These are phyloP conservation scores for Tuber brumale DNA, from an alignment of 495 filamentous ascomycete species.

Conservation along the genomic window DNA sequence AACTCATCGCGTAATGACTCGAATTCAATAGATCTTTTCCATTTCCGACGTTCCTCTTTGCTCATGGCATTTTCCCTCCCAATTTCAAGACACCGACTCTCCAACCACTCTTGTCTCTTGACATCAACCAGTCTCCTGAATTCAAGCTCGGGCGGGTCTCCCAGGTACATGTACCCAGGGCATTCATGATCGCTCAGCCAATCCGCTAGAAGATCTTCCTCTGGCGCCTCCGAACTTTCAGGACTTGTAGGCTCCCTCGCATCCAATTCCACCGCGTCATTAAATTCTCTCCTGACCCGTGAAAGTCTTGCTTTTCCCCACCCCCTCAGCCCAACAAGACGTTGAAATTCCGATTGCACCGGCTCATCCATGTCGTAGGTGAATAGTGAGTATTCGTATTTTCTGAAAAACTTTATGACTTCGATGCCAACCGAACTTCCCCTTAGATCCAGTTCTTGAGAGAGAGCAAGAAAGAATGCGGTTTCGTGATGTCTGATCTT, in stretches of 20 bases:
- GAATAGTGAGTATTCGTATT: background rate
- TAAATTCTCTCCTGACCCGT: background rate
- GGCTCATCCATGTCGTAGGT: background rate
- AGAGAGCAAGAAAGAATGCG: background rate
- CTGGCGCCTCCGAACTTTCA: background rate
- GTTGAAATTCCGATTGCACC: background rate
- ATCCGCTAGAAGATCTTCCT: background rate
- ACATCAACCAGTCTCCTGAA: background rate
- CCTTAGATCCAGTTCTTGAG: background rate
- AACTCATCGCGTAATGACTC: background rate
- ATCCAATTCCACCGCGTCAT: background rate
- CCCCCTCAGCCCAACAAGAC: background rate
- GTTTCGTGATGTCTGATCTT: background rate
- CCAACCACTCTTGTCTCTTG: background rate
- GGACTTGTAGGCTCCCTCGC: background rate
- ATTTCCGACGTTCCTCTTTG: background rate
- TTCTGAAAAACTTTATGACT: background rate
- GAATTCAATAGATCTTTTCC: background rate
- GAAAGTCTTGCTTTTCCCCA: background rate
- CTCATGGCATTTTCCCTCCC: background rate
- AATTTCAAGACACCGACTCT: rapidly evolving
- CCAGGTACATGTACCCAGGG: background rate
- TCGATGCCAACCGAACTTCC: background rate
- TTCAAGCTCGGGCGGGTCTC: background rate
- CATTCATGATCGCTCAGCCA: background rate